Evolutionary conservation across 805 yeast species (phyloP).

Genomic region (Yarrowia deformans): DNA sequence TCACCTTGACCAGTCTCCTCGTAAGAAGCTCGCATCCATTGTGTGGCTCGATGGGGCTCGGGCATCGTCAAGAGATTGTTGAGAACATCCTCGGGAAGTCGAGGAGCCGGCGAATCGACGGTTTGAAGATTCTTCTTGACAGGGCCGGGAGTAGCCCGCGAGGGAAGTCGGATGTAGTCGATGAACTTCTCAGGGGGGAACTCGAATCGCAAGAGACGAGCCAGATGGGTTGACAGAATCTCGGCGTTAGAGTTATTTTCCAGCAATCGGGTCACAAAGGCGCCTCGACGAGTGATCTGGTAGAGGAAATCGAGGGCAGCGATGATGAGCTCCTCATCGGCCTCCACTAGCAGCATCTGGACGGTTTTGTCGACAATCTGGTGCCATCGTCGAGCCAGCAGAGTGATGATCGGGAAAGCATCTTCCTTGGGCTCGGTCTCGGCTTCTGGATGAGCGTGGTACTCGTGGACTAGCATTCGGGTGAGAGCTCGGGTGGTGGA

Average conservation of each 20-base stretch:
- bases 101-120: slow-evolving; percentile 52
- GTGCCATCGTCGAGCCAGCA: slow-evolving; percentile 27
- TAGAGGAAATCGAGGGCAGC: slow-evolving; percentile 79
- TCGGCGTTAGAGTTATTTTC: slow-evolving; percentile 54
- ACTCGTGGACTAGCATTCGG: slow-evolving; percentile 73
- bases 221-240: slow-evolving; percentile 65
- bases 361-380: slow-evolving; percentile 61
- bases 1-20: slow-evolving; percentile 79
- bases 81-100: slow-evolving; percentile 61
- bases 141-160: slow-evolving; percentile 68
- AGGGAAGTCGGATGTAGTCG: slow-evolving; percentile 52
- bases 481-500: slow-evolving; percentile 78
- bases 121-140: slow-evolving; percentile 53
- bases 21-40: slow-evolving; percentile 93
- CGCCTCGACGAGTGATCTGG: slow-evolving; percentile 55
- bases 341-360: slow-evolving; percentile 66
- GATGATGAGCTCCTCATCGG: slow-evolving; percentile 73
- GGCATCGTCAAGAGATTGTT: slow-evolving; percentile 67
- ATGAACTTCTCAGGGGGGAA: slow-evolving; percentile 45
- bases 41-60: slow-evolving; percentile 90
- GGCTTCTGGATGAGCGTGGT: slow-evolving; percentile 48
- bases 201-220: slow-evolving; percentile 62
- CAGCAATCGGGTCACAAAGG: slow-evolving; percentile 58
- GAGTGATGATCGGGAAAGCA: slow-evolving; percentile 18
- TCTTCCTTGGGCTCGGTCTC: slow-evolving; percentile 37